These are phyloP conservation scores for Gillenia trifoliata DNA, from an alignment of 306 rosid genomes.

Conservation along the genomic window DNA sequence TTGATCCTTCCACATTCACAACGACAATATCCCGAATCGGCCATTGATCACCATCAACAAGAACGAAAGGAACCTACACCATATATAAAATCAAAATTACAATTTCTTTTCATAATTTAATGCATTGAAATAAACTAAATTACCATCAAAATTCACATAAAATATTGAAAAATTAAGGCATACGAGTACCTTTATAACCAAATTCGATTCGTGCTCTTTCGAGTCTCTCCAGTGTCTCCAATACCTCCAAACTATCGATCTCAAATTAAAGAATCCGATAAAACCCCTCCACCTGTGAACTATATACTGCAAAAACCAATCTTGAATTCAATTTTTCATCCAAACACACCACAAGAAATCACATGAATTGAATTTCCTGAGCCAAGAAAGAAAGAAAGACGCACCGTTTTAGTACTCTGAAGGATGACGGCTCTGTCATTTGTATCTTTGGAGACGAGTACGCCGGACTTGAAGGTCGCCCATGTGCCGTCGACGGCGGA, in stretches of 20 bases:
- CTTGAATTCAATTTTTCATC: background rate
- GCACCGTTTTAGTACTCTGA: slow-evolving; percentile 75
- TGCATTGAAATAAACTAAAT: background rate
- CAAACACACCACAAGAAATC: background rate
- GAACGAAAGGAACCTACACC: slow-evolving; percentile 78
- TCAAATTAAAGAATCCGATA: slow-evolving; percentile 82
- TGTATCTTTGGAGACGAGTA: slow-evolving; percentile 51
- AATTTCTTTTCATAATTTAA: background rate
- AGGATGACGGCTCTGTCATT: slow-evolving; percentile 68
- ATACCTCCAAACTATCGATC: slow-evolving; percentile 52
- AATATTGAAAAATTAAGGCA: slow-evolving; percentile 2
- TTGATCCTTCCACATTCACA: slow-evolving; percentile 67
- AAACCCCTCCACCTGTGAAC: slow-evolving; percentile 84
- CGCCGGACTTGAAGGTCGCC: slow-evolving; percentile 41
- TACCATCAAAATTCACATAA: slow-evolving; percentile 2
- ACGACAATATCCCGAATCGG: slow-evolving; percentile 41
- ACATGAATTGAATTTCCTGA: background rate
- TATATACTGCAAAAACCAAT: slow-evolving; percentile 40
- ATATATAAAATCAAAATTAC: background rate
- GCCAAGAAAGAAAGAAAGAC: background rate
- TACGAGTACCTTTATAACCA: slow-evolving; percentile 51
- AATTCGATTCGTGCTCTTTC: slow-evolving; percentile 49
- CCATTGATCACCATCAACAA: slow-evolving; percentile 46
- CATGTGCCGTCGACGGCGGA: slow-evolving; percentile 49
- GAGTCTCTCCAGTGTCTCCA: slow-evolving; percentile 28